Evolutionary conservation across 2,329 filamentous ascomycete species (phyloP), one percentile per base, ranked within the genome.

Genomic region (Neocucurbitaria cava): DNA sequence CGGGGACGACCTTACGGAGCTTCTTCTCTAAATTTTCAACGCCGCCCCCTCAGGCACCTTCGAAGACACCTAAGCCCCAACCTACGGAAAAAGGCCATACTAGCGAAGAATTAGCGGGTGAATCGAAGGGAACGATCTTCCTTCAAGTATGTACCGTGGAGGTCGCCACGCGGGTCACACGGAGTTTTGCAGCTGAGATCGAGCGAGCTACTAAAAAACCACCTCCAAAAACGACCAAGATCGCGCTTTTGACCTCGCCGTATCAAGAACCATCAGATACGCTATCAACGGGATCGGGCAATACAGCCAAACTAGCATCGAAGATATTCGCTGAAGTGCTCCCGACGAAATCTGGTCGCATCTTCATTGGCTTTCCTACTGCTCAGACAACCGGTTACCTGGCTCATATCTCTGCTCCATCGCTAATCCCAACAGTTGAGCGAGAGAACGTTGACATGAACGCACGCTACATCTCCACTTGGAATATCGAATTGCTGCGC

Each of bases 331-430:
- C 90, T 1, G 95, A 93, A 1, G 93, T 99, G 1, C 78, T 98
- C 5, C 95, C 95, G 2, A 92, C 86, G 52, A 96, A 92, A 74
- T 90, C 91, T 65, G 95, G 95, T 6, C 88, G 91, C 48, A 90
- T 99, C 49, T 99, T 98, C 69, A 99, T 99, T 69, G 95, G 95
- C 0, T 99, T 99, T 70, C 94, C 95, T 3, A 99, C 95, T 1
- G 93, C 94, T 64, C 95, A 99, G 78, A 99, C 95, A 0, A 99
- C 96, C 0, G 95, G 94, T 49, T 87, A 94, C 24, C 90, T 94
- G 15, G 90, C 96, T 72, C 95, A 99, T 74, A 90, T 99, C 26
- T 98, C 94, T 11, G 95, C 95, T 0, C 95, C 93, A 1, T 97
- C 94, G 0, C 88, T 99, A 13, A 99, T 99, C 52, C 95, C 95